Conservation (phyloP, 2,329 filamentous ascomycete species). For the Aspergillus texensis region DNA sequence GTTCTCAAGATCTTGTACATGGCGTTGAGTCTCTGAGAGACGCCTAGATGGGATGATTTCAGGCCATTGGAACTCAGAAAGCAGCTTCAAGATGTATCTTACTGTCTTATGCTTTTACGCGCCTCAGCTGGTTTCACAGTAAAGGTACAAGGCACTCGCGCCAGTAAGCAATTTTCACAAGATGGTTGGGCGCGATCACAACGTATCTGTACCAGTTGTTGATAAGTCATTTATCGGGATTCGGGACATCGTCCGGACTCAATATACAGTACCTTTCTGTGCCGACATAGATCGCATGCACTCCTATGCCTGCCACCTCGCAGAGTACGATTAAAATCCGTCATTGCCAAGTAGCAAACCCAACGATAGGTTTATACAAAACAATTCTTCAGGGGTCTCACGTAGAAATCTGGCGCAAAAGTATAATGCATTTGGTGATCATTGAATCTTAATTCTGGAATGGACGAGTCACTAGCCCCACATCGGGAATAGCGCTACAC, state of each 20-base stretch:
- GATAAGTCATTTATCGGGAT: not conserved
- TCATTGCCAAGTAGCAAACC: not conserved
- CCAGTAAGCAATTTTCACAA: conserved; percentile 30
- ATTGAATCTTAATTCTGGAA: not conserved
- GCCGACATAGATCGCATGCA: conserved; percentile 28
- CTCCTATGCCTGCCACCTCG: conserved; percentile 15
- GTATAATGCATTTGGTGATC: not conserved
- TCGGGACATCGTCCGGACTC: not conserved
- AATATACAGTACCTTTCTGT: conserved; percentile 22
- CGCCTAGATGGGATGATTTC: conserved; percentile 12
- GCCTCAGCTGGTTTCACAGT: conserved; percentile 14
- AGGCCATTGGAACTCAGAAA: not conserved
- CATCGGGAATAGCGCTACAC: not conserved
- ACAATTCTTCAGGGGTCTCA: not conserved
- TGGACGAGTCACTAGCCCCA: not conserved
- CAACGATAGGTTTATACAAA: not conserved
- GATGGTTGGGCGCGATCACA: conserved; percentile 29
- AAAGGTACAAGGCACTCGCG: conserved; percentile 25
- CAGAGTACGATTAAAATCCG: not conserved
- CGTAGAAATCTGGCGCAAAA: not conserved
- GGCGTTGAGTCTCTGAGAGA: conserved; percentile 22
- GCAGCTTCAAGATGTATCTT: conserved; percentile 3
- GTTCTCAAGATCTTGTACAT: conserved; percentile 12
- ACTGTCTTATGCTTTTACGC: conserved; percentile 27
- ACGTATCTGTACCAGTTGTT: conserved; percentile 23